Conservation (phyloP, 164 flowering plant species). For the Warburgia ugandensis region DNA sequence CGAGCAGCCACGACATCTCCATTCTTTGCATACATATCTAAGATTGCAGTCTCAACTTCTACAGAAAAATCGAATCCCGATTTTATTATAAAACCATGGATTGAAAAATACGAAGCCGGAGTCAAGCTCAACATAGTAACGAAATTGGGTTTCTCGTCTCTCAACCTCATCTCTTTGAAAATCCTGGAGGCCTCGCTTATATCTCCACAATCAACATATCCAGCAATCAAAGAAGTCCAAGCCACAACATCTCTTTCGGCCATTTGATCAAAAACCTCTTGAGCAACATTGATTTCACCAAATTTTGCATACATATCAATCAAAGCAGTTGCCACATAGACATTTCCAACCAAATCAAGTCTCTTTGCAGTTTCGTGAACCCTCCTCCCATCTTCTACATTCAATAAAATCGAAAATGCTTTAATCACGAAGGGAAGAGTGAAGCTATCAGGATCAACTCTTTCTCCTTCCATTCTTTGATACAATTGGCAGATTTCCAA, state of each 20-base stretch:
- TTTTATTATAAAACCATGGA: constrained; percentile 20
- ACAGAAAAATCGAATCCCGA: constrained; percentile 15
- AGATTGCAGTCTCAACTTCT: constrained; percentile 20
- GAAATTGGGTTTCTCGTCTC: constrained; percentile 16
- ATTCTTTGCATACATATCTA: constrained; percentile 22
- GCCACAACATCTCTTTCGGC: constrained; percentile 24
- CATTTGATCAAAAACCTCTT: constrained; percentile 23
- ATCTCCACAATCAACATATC: constrained; percentile 12
- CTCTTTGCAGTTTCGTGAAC: constrained; percentile 12
- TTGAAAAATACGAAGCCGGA: constrained; percentile 12
- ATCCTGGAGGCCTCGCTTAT: constrained; percentile 7
- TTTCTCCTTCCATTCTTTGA: constrained; percentile 16
- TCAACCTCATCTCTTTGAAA: constrained; percentile 21
- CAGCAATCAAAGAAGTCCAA: constrained; percentile 28
- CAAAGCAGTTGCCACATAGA: constrained; percentile 20
- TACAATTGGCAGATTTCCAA: constrained; percentile 14
- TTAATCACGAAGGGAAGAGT: constrained; percentile 29
- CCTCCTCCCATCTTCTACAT: constrained; percentile 16
- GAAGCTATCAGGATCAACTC: constrained; percentile 19
- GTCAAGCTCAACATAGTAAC: constrained; percentile 19
- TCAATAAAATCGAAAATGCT: constrained; percentile 16
- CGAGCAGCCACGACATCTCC: constrained; percentile 12
- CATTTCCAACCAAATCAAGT: constrained; percentile 14
- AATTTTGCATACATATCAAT: constrained; percentile 19
- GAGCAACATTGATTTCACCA: constrained; percentile 13